Base-by-base conservation (phyloP, 176 grass and related monocot genomes). In the Elymus sibiricus region DNA sequence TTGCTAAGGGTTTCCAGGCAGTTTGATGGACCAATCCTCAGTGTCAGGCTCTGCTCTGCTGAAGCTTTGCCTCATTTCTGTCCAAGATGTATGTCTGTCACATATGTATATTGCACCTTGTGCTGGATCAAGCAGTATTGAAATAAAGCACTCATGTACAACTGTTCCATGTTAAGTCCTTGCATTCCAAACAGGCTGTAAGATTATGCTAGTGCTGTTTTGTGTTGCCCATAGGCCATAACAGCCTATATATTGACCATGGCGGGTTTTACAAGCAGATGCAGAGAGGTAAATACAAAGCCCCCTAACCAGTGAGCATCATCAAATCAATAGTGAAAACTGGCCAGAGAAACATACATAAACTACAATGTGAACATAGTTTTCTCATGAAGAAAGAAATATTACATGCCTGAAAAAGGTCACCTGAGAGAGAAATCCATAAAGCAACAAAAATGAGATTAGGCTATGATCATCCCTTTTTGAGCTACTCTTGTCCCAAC, bases 1-100 rank as follows among this genome's bases (percentile, higher is more conserved):
- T 81, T 64, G 69, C 80, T 16, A 13, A 67, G 64, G 35, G 11
- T 21, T 25, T 51, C 47, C 88, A 84, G 14, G 25, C 85, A 6
- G 74, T 40, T 34, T 84, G 79, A 85, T 22, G 17, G 11, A 39
- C n/a, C 22, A 15, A 43, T 28, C 42, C 5, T 5, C 75, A 2
- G 31, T 15, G 15, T 15, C 29, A 38, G 55, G 42, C 7, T n/a
- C 31, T 25, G 51, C 12, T 28, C 26, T 31, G 40, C 65, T 39
- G n/a, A 70, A 21, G 68, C 14, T 25, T 25, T n/a, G 24, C 7
- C 5, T 47, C 2, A 14, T 76, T 11, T 77, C 16, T 22, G 11
- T 27, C 68, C 27, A 70, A 9, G 16, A 80, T 60, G 2, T 51
- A 3, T 4, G 22, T 60, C 47, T 42, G 7, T 42, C 39, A 42